phyloP scores from a whole-genome alignment of 768 basidiomycete genomes.

The Nidula microcarpa region DNA sequence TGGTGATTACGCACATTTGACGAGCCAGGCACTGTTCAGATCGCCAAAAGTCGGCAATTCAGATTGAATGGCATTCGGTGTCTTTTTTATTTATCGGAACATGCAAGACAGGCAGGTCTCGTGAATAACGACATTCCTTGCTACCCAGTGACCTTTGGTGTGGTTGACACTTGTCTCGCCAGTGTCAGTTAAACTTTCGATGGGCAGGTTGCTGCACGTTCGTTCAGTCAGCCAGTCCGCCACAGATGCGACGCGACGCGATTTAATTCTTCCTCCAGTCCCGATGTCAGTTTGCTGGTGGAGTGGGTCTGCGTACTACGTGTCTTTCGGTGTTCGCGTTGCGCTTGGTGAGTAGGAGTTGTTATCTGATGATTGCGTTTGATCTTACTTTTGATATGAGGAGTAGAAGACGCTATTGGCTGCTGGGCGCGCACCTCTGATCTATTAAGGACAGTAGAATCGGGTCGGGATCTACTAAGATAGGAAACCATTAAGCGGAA shows the following conservation, averaged over 20 bases:
- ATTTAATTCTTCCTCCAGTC: not conserved
- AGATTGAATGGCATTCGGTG: not conserved
- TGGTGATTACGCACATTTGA: too few relatives aligned
- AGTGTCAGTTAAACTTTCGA: not conserved
- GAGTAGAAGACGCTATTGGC: not conserved
- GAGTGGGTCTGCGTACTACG: too few relatives aligned
- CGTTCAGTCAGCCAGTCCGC: not conserved
- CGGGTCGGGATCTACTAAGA: constrained; percentile 1
- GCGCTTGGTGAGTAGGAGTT: too few relatives aligned
- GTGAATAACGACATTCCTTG: too few relatives aligned
- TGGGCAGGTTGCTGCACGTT: not conserved
- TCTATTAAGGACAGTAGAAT: not conserved
- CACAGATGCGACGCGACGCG: not conserved
- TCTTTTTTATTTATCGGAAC: not conserved
- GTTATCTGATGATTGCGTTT: too few relatives aligned
- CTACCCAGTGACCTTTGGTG: too few relatives aligned
- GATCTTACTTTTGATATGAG: not conserved
- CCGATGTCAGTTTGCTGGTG: not conserved
- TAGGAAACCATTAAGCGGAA: not conserved
- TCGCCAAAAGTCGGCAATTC: too few relatives aligned
- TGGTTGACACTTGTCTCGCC: too few relatives aligned
- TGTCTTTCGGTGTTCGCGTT: too few relatives aligned
- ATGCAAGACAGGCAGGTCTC: not conserved
- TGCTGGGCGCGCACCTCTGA: not conserved
- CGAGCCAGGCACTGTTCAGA: too few relatives aligned